Conservation (phyloP, 352 stramenopile species). For the Pythium pectinolyticum region DNA sequence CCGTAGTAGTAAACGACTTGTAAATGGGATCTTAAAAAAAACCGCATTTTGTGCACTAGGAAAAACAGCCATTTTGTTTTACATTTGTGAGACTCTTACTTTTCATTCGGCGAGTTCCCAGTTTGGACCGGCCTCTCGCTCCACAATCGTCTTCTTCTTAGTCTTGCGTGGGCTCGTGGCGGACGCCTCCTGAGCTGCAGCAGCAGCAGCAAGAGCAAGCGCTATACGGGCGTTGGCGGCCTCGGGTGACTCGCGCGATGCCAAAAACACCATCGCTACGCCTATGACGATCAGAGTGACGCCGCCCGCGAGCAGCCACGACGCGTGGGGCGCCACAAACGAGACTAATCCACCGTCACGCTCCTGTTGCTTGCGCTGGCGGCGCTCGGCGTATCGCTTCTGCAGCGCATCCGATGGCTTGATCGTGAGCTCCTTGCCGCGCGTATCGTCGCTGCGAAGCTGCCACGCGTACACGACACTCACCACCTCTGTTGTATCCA, state of each 20-base stretch:
- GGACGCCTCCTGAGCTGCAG: slow-evolving; percentile 17
- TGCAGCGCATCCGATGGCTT: slow-evolving; percentile 37
- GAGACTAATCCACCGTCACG: neutral
- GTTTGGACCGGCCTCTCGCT: slow-evolving; percentile 32
- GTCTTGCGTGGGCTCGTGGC: slow-evolving; percentile 7
- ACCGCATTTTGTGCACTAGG: slow-evolving; percentile 31
- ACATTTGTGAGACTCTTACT: slow-evolving; percentile 10
- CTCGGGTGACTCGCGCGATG: slow-evolving; percentile 6
- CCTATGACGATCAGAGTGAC: slow-evolving; percentile 49
- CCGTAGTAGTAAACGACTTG: slow-evolving; percentile 25
- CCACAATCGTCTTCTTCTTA: slow-evolving; percentile 27
- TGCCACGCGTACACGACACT: slow-evolving; percentile 66
- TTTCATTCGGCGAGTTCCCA: slow-evolving; percentile 59
- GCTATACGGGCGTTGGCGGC: no score
- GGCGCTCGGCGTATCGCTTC: slow-evolving; percentile 34
- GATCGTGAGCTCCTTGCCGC: slow-evolving; percentile 47
- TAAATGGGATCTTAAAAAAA: slow-evolving; percentile 34
- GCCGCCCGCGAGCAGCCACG: slow-evolving; percentile 48
- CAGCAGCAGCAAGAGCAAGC: no score
- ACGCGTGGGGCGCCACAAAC: slow-evolving; percentile 21
- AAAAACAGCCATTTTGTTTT: slow-evolving; percentile 8
- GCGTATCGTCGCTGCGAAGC: slow-evolving; percentile 34
- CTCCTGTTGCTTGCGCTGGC: slow-evolving; percentile 15
- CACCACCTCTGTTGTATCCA: slow-evolving; percentile 37
- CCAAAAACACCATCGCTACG: slow-evolving; percentile 33